Evolutionary conservation across 257 asterid genomes (phyloP).

Genomic region (Gynochthodes officinalis): DNA sequence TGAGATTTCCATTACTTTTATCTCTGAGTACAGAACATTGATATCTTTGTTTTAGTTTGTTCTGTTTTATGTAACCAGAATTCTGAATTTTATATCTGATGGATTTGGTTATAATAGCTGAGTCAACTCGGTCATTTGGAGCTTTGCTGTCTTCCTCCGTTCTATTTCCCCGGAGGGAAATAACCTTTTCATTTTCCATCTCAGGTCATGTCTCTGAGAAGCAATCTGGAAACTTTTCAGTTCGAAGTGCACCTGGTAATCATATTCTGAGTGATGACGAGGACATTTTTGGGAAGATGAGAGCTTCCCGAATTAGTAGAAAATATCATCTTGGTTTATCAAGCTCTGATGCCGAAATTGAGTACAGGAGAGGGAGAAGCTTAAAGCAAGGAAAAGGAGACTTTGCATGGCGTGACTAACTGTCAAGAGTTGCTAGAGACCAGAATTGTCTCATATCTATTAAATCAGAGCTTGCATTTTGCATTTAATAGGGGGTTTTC

Average conservation of each 20-base stretch:
- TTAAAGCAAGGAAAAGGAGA: slow-evolving; percentile 61
- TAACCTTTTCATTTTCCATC: slow-evolving; percentile 13
- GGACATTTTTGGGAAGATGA: slow-evolving; percentile 51
- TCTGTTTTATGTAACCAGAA: background rate
- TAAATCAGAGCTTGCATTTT: slow-evolving; percentile 27
- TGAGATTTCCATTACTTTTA: background rate
- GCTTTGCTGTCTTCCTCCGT: background rate
- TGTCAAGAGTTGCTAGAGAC: slow-evolving; percentile 5
- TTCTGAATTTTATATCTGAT: background rate
- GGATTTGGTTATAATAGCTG: background rate
- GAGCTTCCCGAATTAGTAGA: slow-evolving; percentile 50
- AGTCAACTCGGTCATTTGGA: background rate
- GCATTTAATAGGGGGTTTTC: slow-evolving; percentile 24
- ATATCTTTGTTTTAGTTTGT: background rate
- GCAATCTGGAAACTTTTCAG: slow-evolving; percentile 39
- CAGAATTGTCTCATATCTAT: slow-evolving; percentile 24
- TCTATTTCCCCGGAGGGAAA: background rate
- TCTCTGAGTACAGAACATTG: background rate
- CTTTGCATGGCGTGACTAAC: slow-evolving; percentile 34
- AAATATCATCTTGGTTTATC: slow-evolving; percentile 64
- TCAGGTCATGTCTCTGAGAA: slow-evolving; percentile 51
- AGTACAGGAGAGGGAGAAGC: slow-evolving; percentile 84
- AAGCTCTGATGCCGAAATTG: slow-evolving; percentile 89
- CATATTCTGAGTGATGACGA: slow-evolving; percentile 59
- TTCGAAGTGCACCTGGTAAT: slow-evolving; percentile 35